Conservation (phyloP, 2,329 filamentous ascomycete genomes). For the Stachybotrys elegans region DNA sequence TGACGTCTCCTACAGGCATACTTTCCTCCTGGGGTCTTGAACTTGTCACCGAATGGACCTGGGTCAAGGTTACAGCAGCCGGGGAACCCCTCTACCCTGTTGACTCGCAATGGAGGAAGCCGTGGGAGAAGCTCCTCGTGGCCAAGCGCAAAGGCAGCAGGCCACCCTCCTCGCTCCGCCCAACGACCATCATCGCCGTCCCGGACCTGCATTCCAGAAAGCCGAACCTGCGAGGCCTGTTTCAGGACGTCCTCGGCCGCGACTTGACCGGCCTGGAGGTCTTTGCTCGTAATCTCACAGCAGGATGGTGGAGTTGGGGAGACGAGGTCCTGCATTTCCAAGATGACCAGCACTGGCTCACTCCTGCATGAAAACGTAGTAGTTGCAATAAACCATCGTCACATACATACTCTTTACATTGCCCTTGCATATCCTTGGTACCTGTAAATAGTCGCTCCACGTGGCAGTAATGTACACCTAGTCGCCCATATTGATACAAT, state of each 20-base stretch:
- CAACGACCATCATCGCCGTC: conserved; percentile 61
- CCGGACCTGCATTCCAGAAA: conserved; percentile 77
- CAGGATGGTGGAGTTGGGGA: conserved; percentile 76
- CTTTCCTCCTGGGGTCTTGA: conserved; percentile 65
- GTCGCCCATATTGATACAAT: conserved; percentile 22
- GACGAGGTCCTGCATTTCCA: conserved; percentile 70
- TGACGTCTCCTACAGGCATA: conserved; percentile 46
- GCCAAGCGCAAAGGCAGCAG: conserved; percentile 37
- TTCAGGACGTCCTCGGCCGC: conserved; percentile 48
- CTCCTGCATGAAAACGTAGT: not conserved
- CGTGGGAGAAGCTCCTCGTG: conserved; percentile 70
- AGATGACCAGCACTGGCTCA: conserved; percentile 44
- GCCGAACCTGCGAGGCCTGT: conserved; percentile 60
- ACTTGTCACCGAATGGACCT: conserved; percentile 66
- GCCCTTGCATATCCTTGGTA: conserved; percentile 17
- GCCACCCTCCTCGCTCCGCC: conserved; percentile 16
- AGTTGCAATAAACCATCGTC: too few relatives aligned
- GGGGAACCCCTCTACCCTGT: conserved; percentile 62
- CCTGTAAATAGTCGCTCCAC: conserved; percentile 11
- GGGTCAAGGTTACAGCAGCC: conserved; percentile 64
- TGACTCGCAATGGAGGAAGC: conserved; percentile 62
- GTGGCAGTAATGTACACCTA: conserved; percentile 28
- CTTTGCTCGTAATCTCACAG: conserved; percentile 69
- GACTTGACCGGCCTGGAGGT: conserved; percentile 63
- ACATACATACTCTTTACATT: conserved; percentile 14